Percentiles rank a stretch among this genome's conserved stretches.
Evolutionary conservation across 768 basidiomycete genomes (phyloP).

Genomic region (Boletus rex-veris): DNA sequence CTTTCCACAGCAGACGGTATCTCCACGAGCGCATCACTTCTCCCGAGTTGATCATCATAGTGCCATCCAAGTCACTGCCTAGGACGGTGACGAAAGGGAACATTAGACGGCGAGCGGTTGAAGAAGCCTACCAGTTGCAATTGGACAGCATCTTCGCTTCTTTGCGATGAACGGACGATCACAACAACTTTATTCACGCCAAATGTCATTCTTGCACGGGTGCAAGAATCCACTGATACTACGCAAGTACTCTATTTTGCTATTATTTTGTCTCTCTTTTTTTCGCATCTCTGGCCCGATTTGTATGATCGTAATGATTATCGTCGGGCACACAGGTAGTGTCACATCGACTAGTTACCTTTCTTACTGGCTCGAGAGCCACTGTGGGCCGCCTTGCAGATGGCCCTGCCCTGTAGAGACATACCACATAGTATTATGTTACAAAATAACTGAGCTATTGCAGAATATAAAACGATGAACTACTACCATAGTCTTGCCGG

Average conservation of each 20-base stretch:
- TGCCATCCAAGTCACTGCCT: constrained; percentile 62
- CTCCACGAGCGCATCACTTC: constrained; percentile 74
- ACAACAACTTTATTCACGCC: too few relatives aligned
- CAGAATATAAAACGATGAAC: constrained; percentile 16
- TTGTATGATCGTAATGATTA: too few relatives aligned
- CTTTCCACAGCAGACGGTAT: constrained; percentile 73
- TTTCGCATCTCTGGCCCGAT: too few relatives aligned
- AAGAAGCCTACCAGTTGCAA: constrained; percentile 54
- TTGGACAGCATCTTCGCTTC: constrained; percentile 57
- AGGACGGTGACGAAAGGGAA: constrained; percentile 81
- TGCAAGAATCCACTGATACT: too few relatives aligned
- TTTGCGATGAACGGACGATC: constrained; percentile 10
- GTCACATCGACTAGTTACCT: too few relatives aligned
- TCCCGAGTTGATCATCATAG: constrained; percentile 63
- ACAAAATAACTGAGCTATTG: constrained; percentile 13
- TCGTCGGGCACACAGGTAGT: too few relatives aligned
- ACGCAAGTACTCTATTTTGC: too few relatives aligned
- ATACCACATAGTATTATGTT: not conserved
- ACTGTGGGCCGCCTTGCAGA: too few relatives aligned
- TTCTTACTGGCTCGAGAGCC: too few relatives aligned
- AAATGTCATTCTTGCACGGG: too few relatives aligned
- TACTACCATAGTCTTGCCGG: constrained; percentile 5
- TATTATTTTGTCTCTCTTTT: too few relatives aligned
- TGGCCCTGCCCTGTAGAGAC: not conserved
- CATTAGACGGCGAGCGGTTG: constrained; percentile 72